Evolutionary conservation across 352 stramenopile species (phyloP).

Genomic region (Phytopythium mirpurense): DNA sequence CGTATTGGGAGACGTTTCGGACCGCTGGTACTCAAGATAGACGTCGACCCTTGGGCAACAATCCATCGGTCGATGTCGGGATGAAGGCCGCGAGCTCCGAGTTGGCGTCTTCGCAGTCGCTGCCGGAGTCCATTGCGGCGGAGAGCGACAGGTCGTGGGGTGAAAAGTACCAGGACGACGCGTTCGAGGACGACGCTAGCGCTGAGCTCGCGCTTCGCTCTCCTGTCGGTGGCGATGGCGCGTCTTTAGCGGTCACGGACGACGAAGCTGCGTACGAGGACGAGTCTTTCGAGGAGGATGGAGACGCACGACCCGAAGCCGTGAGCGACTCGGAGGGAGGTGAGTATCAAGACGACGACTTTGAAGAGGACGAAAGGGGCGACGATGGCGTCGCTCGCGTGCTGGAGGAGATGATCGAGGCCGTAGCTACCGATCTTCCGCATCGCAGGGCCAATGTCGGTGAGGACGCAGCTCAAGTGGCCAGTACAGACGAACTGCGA

Average conservation of each 20-base stretch:
- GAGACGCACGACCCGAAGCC: neutral
- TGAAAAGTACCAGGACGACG: conserved; percentile 7
- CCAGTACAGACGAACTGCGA: neutral
- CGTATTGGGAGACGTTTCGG: neutral
- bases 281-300: conserved; percentile 6
- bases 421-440: neutral
- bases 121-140: neutral
- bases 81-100: neutral
- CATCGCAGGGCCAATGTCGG: neutral
- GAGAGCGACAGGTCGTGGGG: neutral
- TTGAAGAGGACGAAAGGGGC: conserved; percentile 6
- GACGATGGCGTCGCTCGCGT: too few relatives aligned
- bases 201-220: neutral
- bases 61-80: neutral
- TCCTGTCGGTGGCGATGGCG: neutral
- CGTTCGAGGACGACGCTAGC: conserved; percentile 8
- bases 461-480: neutral
- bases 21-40: neutral
- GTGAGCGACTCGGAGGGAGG: neutral
- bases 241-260: neutral
- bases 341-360: neutral
- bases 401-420: neutral
- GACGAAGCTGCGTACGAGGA: conserved; percentile 7
- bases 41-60: neutral
- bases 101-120: neutral